Conservation (phyloP, 495 filamentous ascomycete genomes). For the Clavariopsis aquatica region DNA sequence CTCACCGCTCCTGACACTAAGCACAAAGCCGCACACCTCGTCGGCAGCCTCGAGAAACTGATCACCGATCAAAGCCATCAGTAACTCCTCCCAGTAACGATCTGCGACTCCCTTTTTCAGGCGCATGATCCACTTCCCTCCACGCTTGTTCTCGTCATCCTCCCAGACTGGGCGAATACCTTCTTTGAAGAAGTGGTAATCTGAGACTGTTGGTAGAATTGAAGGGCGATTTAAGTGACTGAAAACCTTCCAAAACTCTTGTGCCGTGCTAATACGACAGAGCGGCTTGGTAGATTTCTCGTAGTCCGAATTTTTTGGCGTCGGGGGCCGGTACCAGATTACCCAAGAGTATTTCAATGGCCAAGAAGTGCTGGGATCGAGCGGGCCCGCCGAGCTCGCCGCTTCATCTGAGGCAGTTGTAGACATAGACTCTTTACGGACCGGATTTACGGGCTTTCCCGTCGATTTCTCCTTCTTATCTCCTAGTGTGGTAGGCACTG, state of each 20-base stretch:
- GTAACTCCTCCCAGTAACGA: conserved; percentile 95
- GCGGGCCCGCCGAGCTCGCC: conserved; percentile 22
- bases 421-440: conserved; percentile 32
- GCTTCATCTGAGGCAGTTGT: conserved; percentile 35
- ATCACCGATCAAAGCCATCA: conserved; percentile 88
- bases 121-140: conserved; percentile 95
- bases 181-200: conserved; percentile 98
- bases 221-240: conserved; percentile 88
- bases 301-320: conserved; percentile 95
- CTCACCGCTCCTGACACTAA: conserved; percentile 92
- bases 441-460: conserved; percentile 19
- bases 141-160: conserved; percentile 92
- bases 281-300: conserved; percentile 92
- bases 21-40: conserved; percentile 89
- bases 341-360: conserved; percentile 85
- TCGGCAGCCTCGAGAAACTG: conserved; percentile 93
- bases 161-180: conserved; percentile 98
- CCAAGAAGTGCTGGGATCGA: conserved; percentile 34
- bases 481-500: conserved; percentile 52
- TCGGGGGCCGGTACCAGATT: conserved; percentile 94
- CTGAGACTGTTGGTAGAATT: conserved; percentile 83
- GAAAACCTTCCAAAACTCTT: conserved; percentile 94
- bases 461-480: conserved; percentile 61
- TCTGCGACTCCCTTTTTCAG: conserved; percentile 96
- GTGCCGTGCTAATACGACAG: conserved; percentile 75